Evolutionary conservation across 257 asterid genomes (phyloP), one percentile per base, ranked within the genome.

Genomic region (Echium plantagineum): DNA sequence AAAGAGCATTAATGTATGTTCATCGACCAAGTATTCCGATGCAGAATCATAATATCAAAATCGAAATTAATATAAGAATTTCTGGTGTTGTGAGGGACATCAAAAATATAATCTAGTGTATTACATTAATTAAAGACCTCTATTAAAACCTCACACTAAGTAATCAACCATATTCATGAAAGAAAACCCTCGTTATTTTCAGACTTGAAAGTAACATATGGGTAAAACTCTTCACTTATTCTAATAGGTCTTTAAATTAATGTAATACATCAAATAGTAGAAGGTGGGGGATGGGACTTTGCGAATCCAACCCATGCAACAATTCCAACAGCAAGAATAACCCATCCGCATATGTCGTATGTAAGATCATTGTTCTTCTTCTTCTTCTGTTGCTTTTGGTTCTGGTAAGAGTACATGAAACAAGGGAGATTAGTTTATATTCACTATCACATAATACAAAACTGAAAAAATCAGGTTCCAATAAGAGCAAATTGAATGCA

Each of bases 301-400:
- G 87, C 80, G 38, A 83, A 76, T 12, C 85, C 87, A 15, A 83
- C 76, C 91, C 87, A 84, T 8, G 82, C 85, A 63, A 78, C 84
- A 59, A 84, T 75, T 19, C 93, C 82, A 61, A 78, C 79, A 15
- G 86, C 86, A 60, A 85, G 90, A 61, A 85, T 83, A 60, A 85
- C 61, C 91, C 86, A 85, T 51, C 90, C 88, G 49, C 69, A 74
- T 12, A 85, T 54, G 69, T 81, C 94, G 21, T 85, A 85, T 63
- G 72, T 80, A 61, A 81, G 74, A 78, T 85, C 94, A 57, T 75
- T 78, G 75, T 62, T 74, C 69, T 74, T 83, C 73, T 80, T 80
- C 71, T 74, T 78, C 71, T 71, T 75, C 15, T 10, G 15, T 17
- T 35, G 46, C 46, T 35, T 35, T 13, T 42, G 49, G 49, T 3